These are phyloP conservation scores for Yamadazyma blattariae DNA, from an alignment of 1,139 yeast genomes.

Conservation along the genomic window DNA sequence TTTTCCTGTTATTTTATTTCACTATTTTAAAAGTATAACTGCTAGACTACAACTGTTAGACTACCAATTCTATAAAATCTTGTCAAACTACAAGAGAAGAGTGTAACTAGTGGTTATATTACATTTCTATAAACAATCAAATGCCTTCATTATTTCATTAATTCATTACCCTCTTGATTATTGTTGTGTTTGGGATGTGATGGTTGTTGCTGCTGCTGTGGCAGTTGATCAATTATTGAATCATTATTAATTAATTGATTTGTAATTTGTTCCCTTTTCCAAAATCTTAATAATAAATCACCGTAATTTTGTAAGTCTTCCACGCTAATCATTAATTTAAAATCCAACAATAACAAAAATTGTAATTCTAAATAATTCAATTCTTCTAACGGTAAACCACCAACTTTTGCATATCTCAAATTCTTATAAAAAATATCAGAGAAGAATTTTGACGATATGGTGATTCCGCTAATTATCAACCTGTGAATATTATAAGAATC, in stretches of 20 bases:
- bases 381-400: slow-evolving; percentile 94
- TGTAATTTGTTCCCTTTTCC: slow-evolving; percentile 65
- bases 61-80: too few relatives aligned
- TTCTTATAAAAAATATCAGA: slow-evolving; percentile 95
- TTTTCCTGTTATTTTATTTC: too few relatives aligned
- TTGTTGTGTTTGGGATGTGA: too few relatives aligned
- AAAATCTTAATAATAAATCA: slow-evolving; percentile 76
- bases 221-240: slow-evolving; percentile 1
- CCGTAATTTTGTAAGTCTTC: slow-evolving; percentile 93
- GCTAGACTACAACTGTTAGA: too few relatives aligned
- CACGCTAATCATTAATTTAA: slow-evolving; percentile 79
- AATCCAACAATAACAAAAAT: slow-evolving; percentile 79
- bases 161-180: too few relatives aligned
- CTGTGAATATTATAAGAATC: slow-evolving; percentile 95
- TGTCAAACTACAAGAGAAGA: too few relatives aligned
- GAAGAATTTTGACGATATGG: slow-evolving; percentile 93
- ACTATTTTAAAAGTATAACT: too few relatives aligned
- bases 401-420: slow-evolving; percentile 94
- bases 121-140: too few relatives aligned
- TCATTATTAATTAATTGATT: slow-evolving; percentile 26
- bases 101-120: too few relatives aligned
- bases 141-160: too few relatives aligned
- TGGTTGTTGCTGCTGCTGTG: too few relatives aligned
- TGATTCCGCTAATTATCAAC: slow-evolving; percentile 90
- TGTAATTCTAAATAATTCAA: slow-evolving; percentile 90